Conservation (phyloP, 331 rosid species). For the Acacia pycnantha region DNA sequence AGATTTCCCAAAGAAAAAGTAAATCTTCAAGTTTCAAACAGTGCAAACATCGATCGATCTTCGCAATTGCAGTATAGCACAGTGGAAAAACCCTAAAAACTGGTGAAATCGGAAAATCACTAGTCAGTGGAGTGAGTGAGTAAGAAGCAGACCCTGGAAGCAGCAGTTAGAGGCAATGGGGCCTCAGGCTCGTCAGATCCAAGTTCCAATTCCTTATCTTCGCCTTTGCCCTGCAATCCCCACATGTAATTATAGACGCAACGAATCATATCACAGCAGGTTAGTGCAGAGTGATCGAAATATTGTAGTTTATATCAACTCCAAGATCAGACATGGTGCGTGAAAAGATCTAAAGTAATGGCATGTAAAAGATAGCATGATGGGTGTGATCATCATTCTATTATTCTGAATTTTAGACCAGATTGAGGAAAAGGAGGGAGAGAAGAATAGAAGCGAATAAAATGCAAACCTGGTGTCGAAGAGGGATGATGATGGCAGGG, state of each 20-base stretch:
- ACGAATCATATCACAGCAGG: not conserved
- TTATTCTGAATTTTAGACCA: not conserved
- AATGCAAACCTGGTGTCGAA: slow-evolving; percentile 33
- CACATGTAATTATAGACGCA: slow-evolving; percentile 25
- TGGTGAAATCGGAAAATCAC: not conserved
- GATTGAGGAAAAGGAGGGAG: not conserved
- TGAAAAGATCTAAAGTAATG: slow-evolving; percentile 22
- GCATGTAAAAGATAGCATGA: not conserved
- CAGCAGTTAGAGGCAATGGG: slow-evolving; percentile 77
- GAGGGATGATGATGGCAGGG: slow-evolving; percentile 30
- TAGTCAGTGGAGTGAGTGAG: not conserved
- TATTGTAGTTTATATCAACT: not conserved
- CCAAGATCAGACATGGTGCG: not conserved
- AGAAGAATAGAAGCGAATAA: not conserved
- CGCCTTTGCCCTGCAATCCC: slow-evolving; percentile 59
- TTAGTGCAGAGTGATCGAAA: not conserved
- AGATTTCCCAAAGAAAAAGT: slow-evolving; percentile 16
- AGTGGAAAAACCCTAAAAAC: not conserved
- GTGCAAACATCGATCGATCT: not conserved
- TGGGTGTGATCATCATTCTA: not conserved
- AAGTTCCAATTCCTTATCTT: slow-evolving; percentile 39
- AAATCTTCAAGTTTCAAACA: slow-evolving; percentile 19
- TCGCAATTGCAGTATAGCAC: not conserved
- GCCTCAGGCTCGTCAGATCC: slow-evolving; percentile 58
- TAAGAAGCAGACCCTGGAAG: slow-evolving; percentile 66